Evolutionary conservation across 345 rosid genomes (phyloP).

Genomic region (Eucalyptus melliodora): DNA sequence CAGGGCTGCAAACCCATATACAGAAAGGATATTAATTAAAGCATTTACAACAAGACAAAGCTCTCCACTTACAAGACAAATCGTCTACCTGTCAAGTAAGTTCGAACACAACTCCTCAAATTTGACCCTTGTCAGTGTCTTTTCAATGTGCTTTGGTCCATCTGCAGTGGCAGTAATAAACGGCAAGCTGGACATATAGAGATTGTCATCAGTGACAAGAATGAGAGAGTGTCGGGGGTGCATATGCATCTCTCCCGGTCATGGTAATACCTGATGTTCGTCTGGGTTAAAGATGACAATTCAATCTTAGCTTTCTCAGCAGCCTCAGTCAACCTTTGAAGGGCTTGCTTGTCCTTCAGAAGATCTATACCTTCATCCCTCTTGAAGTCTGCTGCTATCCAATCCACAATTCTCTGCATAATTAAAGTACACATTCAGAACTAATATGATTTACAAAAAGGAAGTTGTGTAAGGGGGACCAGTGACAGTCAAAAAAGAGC

Average conservation of each 20-base stretch:
- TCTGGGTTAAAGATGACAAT: constrained; percentile 81
- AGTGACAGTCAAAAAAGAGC: not conserved
- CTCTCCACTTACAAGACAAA: not conserved
- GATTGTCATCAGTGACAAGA: constrained; percentile 12
- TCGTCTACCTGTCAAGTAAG: constrained; percentile 54
- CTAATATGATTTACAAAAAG: not conserved
- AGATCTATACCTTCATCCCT: constrained; percentile 93
- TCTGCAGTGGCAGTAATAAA: constrained; percentile 98
- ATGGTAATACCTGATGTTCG: constrained; percentile 48
- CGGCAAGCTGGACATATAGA: constrained; percentile 49
- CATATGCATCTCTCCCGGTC: not conserved
- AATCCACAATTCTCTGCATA: constrained; percentile 87
- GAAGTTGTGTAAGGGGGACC: not conserved
- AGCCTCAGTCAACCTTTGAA: constrained; percentile 89
- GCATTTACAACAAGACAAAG: not conserved
- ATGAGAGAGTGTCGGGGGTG: not conserved
- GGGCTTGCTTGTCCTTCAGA: constrained; percentile 95
- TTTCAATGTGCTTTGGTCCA: constrained; percentile 96
- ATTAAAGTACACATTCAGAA: not conserved
- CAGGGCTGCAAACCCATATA: not conserved
- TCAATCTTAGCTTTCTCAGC: constrained; percentile 98
- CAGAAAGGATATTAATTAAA: not conserved
- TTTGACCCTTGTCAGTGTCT: constrained; percentile 83
- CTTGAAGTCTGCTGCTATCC: constrained; percentile 78
- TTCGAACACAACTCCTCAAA: constrained; percentile 90